Evolutionary conservation across 495 filamentous ascomycete species (phyloP), one percentile per base, ranked within the genome.

Genomic region (Collariella sp.): DNA sequence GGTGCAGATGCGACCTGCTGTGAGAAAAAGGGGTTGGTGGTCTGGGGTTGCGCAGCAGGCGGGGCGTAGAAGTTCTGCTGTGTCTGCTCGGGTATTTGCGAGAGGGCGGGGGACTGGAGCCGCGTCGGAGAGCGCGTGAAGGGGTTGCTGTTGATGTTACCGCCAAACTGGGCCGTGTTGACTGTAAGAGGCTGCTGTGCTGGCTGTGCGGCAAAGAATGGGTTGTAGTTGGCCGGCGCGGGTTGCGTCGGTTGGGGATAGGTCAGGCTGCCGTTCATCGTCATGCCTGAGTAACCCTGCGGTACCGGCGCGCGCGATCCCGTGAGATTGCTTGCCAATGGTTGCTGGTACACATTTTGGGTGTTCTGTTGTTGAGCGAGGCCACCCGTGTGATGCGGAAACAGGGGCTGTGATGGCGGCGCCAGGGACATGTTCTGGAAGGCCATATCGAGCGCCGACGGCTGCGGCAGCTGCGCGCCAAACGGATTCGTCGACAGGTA

Each of bases 301-400:
- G 77, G 69, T 34, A 80, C 72, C n/a, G 81, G 52, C 24, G 61
- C 75, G 18, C 82, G 71, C 12, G 79, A 80, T 15, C 83, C 83
- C 2, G 80, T 83, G 60, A 80, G 79, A 34, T 81, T 81, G 16
- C 81, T 82, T 2, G 79, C 82, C 62, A 79, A 80, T 40, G 80
- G 72, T 54, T 79, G 78, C 46, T 76, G 68, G 57, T 70, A 70
- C 43, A 62, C 39, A 7, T 72, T 43, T 53, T 80, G 77, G 20
- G 52, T 67, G 34, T 62, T 43, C 66, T 71, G 65, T 22, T 74
- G 72, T 39, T 81, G 81, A 18, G 81, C 78, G 59, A 86, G 77
- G 31, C 89, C 89, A 9, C 90, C 91, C 7, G 89, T 94, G 20
- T 85, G 83, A 68, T 95, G 81, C 0, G 89, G 88, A 63, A 91